These are phyloP conservation scores for Lepiota brunneoincarnata DNA, from an alignment of 768 basidiomycete genomes.

Conservation along the genomic window DNA sequence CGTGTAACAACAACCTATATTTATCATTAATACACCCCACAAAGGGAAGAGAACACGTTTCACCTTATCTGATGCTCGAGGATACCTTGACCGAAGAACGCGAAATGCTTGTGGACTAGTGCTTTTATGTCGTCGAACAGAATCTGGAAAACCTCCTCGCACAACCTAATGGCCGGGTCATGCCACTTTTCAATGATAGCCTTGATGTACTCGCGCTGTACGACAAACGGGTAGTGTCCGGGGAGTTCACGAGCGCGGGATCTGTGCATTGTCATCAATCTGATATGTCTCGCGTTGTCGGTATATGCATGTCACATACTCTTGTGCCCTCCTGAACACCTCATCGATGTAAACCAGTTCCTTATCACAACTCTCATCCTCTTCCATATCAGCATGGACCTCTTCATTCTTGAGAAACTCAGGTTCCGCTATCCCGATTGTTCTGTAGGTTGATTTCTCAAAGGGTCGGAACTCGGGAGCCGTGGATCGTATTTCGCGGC, in stretches of 20 bases:
- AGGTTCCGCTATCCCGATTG: constrained; percentile 11
- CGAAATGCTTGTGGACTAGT: constrained; percentile 50
- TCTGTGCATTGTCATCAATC: constrained; percentile 46
- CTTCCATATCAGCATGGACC: constrained; percentile 11
- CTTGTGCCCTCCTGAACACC: constrained; percentile 17
- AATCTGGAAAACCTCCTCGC: constrained; percentile 33
- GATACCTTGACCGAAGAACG: constrained; percentile 47
- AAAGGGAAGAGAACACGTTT: constrained; percentile 4
- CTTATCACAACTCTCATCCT: neutral
- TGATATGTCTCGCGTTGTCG: neutral
- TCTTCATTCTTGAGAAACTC: constrained; percentile 20
- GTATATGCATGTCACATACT: constrained; percentile 12
- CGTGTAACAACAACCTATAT: constrained; percentile 31
- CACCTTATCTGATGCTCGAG: constrained; percentile 46
- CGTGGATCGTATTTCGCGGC: constrained; percentile 43
- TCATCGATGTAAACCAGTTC: constrained; percentile 22
- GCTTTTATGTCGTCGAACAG: constrained; percentile 36
- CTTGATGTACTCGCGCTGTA: constrained; percentile 49
- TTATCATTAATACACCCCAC: neutral
- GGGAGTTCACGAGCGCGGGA: constrained; percentile 72
- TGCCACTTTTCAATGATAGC: constrained; percentile 46
- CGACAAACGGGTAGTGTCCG: constrained; percentile 61
- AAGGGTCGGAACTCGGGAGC: constrained; percentile 61
- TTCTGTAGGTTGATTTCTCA: constrained; percentile 14
- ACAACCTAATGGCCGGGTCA: constrained; percentile 43